These are phyloP conservation scores for Porphyrellus cyaneotinctus DNA, from an alignment of 768 basidiomycete species.

Conservation along the genomic window DNA sequence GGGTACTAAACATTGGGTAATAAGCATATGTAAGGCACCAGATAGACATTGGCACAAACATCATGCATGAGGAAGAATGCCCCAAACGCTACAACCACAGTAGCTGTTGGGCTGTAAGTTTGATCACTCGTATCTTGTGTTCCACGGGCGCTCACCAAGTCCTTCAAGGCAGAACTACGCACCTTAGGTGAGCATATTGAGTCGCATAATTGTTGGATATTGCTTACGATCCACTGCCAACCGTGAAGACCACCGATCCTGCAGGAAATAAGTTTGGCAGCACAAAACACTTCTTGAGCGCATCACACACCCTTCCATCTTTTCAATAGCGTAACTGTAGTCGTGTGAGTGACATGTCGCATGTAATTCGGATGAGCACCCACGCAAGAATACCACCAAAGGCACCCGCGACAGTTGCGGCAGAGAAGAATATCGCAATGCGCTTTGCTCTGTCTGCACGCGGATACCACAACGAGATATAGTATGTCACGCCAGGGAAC, in stretches of 20 bases:
- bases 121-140: neutral
- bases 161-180: conserved; percentile 32
- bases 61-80: conserved; percentile 53
- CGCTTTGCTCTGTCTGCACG: conserved; percentile 53
- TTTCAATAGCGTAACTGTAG: conserved; percentile 33
- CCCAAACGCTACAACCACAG: conserved; percentile 13
- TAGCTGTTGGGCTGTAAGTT: conserved; percentile 14
- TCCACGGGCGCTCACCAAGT: conserved; percentile 13
- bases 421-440: conserved; percentile 61
- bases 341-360: neutral
- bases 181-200: conserved; percentile 6
- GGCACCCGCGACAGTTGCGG: conserved; percentile 52
- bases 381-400: conserved; percentile 49
- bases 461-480: conserved; percentile 58
- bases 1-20: conserved; percentile 39
- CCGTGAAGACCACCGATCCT: conserved; percentile 31
- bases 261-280: neutral
- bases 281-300: conserved; percentile 10
- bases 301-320: conserved; percentile 31
- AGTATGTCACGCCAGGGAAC: conserved; percentile 40
- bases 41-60: conserved; percentile 27
- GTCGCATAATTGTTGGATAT: neutral
- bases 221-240: conserved; percentile 38
- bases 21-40: neutral
- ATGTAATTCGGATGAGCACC: conserved; percentile 10